Base-by-base conservation (phyloP, 805 yeast genomes). In the Metschnikowia picachoensis region DNA sequence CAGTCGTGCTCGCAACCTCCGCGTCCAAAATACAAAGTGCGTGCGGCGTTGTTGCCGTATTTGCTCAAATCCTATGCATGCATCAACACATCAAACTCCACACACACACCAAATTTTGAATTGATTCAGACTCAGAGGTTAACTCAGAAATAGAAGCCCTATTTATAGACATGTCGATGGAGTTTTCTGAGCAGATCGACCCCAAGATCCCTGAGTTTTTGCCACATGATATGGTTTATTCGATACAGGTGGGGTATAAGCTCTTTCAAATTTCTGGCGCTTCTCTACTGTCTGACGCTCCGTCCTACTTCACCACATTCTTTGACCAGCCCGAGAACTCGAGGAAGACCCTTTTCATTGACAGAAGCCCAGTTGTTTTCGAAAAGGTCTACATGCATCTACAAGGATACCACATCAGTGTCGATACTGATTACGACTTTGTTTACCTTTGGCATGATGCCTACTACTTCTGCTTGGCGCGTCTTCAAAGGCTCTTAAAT, bases 261-360 rank as follows among this genome's bases (percentile, higher is more conserved):
- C 52, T 79, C 25, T 89, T 82, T 62, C 69, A 73, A n/a, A 55
- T 84, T 14, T 82, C 89, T 58, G 96, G 96, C 1, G 91, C 94
- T 0, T 87, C 96, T 2, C 65, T 90, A 33, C 84, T 89, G 25
- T 85, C 86, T 2, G 97, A 90, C 65, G 83, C 84, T 0, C 97
- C 97, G 0, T 87, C 95, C 4, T 89, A 86, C 61, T 91, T 90
- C 69, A 88, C 97, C 2, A 71, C 76, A 27, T 87, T 72, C 66
- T 90, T 90, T 61, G 55, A 57, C 5, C 58, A 67, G 16, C 63
- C 64, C 7, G 69, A 56, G 3, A 75, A 74, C 47, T 60, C 59
- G 8, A 68, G 66, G 8, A 70, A 68, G 34, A 65, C 75, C 0
- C 61, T 87, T 9, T 80, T 79, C 56, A 79, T 90, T 44, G 97